Evolutionary conservation across 2,329 filamentous ascomycete genomes (phyloP), one percentile per base, ranked within the genome.

Genomic region (Simplicillium sp.): DNA sequence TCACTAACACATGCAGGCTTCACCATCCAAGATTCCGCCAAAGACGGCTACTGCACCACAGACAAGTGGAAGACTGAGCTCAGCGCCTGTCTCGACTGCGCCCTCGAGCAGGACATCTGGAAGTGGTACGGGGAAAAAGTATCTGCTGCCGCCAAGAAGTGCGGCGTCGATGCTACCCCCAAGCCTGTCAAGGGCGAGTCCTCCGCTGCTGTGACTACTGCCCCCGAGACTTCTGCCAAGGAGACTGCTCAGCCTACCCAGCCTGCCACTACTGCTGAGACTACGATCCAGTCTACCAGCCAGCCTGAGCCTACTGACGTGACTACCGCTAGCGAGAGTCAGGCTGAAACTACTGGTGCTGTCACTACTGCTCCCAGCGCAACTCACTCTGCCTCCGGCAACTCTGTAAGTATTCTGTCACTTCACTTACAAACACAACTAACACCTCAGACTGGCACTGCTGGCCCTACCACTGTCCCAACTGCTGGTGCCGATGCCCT

Each of bases 51-150:
- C 51, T 63, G 59, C 44, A 46, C 54, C 13, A 58, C 50, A 56
- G 7, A 54, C 38, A 47, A 57, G 35, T 74, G 71, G 61, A 46
- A 58, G 16, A 47, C 52, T 12, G 55, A 64, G 45, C 64, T 70
- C 52, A 50, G 63, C 17, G 61, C 53, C 20, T 74, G 70, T 47
- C 57, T 71, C 20, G 52, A 64, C 36, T 71, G 68, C 43, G 67
- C 67, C 34, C 45, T 60, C 28, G 50, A 59, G 15, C 62, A 59
- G 39, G 52, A 67, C 25, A 66, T 71, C 47, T 70, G 67, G 67
- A 48, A 58, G 34, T 57, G 61, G 44, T 71, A 71, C 38, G 61
- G 65, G 13, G 42, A 48, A 14, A 53, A 57, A 9, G 59, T 71
- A 15, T 45, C 48, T 14, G 48, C 48, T 2, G 64, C 61, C 16